Percentiles rank a stretch among this genome's conserved stretches.
Conservation (phyloP, 2,329 filamentous ascomycete genomes). For the Daldinia eschscholtzii region DNA sequence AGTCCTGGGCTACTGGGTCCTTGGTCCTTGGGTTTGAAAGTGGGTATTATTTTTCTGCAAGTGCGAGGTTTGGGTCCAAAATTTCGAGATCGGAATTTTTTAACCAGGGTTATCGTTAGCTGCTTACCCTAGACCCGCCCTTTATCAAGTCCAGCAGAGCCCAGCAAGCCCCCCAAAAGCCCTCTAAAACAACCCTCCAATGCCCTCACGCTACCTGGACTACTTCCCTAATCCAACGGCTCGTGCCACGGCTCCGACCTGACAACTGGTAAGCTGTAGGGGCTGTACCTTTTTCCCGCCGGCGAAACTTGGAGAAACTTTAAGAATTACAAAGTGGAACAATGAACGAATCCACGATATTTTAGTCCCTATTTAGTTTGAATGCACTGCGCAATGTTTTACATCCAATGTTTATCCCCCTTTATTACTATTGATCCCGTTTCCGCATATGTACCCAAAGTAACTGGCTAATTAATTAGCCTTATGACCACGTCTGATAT, state of each 20-base stretch:
- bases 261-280: neutral
- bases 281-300: constrained; percentile 13
- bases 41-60: constrained; percentile 33
- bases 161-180: neutral
- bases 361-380: neutral
- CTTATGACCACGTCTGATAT: neutral
- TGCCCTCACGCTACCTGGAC: neutral
- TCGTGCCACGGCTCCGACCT: neutral
- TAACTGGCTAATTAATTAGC: neutral
- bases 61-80: constrained; percentile 28
- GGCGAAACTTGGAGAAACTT: constrained; percentile 36
- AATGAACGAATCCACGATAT: neutral
- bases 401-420: neutral
- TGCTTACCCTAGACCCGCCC: constrained; percentile 12
- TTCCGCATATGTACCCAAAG: neutral
- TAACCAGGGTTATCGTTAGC: constrained; percentile 18
- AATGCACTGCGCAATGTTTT: neutral
- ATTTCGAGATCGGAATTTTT: constrained; percentile 30
- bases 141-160: no score
- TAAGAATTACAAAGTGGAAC: constrained; percentile 25
- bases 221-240: constrained; percentile 3
- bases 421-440: neutral
- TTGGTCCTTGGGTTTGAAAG: constrained; percentile 1
- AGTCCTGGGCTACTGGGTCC: neutral
- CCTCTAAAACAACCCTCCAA: neutral